Percentiles rank a stretch among this genome's conserved stretches.
Conservation (phyloP, 2,329 filamentous ascomycete species). For the Thielaviopsis ethacetica region DNA sequence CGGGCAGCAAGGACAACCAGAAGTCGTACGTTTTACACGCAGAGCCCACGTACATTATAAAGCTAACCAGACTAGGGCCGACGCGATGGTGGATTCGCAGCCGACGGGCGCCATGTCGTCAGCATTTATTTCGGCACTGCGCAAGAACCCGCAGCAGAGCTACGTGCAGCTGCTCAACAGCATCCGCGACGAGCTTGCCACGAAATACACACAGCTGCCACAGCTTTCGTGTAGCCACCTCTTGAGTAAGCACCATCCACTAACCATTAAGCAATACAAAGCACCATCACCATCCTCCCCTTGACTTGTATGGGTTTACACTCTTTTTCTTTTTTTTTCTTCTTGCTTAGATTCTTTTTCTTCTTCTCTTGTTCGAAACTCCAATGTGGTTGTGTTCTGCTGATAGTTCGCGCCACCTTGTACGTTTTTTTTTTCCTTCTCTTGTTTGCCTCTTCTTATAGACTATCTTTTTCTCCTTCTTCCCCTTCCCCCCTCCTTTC, state of each 20-base stretch:
- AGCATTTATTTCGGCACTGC: conserved; percentile 84
- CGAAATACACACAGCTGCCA: conserved; percentile 85
- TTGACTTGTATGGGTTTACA: neutral
- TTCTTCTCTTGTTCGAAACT: neutral
- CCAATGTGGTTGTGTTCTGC: neutral
- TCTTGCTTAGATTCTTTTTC: neutral
- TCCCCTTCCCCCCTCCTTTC: neutral
- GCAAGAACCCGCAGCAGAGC: conserved; percentile 95
- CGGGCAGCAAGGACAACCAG: conserved; percentile 89
- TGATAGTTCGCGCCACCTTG: neutral
- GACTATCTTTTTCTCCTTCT: neutral
- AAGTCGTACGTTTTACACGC: conserved; percentile 83
- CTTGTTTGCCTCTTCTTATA: neutral
- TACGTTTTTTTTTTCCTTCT: neutral
- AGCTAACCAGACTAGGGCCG: conserved; percentile 44
- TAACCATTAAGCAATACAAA: conserved; percentile 10
- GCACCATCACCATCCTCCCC: conserved; percentile 3
- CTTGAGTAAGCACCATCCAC: conserved; percentile 48
- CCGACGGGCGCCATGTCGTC: conserved; percentile 97
- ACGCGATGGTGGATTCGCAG: conserved; percentile 78
- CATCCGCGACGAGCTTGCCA: conserved; percentile 79
- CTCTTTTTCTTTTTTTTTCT: neutral
- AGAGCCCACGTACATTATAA: conserved; percentile 51
- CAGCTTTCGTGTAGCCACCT: conserved; percentile 96
- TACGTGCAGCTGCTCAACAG: conserved; percentile 94